These are phyloP conservation scores for Lactarius trivialis DNA, from an alignment of 768 basidiomycete genomes.

Conservation along the genomic window DNA sequence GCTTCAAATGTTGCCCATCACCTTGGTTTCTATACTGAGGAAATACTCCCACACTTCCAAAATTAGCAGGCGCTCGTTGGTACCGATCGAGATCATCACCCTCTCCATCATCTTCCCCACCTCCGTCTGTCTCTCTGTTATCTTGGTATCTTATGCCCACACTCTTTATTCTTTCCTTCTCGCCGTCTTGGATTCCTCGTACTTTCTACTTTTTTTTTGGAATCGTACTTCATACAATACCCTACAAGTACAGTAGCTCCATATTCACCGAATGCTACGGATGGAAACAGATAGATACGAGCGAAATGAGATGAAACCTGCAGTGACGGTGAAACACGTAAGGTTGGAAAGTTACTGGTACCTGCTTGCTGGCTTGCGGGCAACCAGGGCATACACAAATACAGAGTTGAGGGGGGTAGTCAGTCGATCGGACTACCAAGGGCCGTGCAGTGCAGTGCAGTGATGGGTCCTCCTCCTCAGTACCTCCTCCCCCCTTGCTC, in stretches of 20 bases:
- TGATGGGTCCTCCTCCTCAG: background rate
- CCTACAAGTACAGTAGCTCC: background rate
- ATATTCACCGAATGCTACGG: conserved; percentile 5
- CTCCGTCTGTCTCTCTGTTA: background rate
- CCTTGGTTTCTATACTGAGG: conserved; percentile 1
- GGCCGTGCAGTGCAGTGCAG: conserved; percentile 4
- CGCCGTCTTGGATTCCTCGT: background rate
- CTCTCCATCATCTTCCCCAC: background rate
- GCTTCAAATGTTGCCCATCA: background rate
- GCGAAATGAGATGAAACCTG: conserved; percentile 8
- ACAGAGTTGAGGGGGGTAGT: background rate
- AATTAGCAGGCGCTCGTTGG: conserved; percentile 2
- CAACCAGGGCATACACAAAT: background rate
- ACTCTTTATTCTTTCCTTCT: conserved; percentile 2
- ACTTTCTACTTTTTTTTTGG: background rate
- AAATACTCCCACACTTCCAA: conserved; percentile 7
- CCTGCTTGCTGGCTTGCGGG: background rate
- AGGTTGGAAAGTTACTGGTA: background rate
- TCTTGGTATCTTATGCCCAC: conserved; percentile 1
- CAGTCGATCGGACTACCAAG: conserved; percentile 1
- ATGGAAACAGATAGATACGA: conserved; percentile 4
- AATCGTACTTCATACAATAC: conserved; percentile 11
- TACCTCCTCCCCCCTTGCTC: background rate
- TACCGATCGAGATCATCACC: conserved; percentile 8
- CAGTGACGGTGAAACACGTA: conserved; percentile 13